These are phyloP conservation scores for Centella asiatica DNA, from an alignment of 129 eudicot genomes.

Conservation along the genomic window DNA sequence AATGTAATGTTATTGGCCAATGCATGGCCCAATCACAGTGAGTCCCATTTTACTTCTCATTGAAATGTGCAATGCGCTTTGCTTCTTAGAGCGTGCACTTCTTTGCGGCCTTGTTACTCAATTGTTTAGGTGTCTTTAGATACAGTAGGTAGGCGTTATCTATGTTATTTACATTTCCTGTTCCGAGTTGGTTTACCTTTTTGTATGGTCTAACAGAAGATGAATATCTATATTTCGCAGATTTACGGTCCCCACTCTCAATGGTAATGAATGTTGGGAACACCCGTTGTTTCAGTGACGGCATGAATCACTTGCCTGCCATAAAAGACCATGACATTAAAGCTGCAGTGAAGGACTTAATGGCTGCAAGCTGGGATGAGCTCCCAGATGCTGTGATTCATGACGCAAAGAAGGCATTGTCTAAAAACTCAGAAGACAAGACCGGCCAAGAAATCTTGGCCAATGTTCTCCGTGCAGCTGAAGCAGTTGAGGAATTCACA, in stretches of 20 bases:
- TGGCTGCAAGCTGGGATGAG: slow-evolving; percentile 84
- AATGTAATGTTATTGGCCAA: not conserved
- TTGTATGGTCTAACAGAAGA: not conserved
- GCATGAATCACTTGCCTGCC: slow-evolving; percentile 49
- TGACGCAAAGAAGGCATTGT: slow-evolving; percentile 54
- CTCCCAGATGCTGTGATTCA: slow-evolving; percentile 58
- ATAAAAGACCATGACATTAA: slow-evolving; percentile 62
- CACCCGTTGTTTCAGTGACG: slow-evolving; percentile 63
- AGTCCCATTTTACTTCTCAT: not conserved
- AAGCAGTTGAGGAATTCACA: slow-evolving; percentile 86
- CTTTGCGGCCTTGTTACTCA: too few relatives aligned
- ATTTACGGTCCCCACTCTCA: slow-evolving; percentile 29
- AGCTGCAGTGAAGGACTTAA: slow-evolving; percentile 62
- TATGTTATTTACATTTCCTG: not conserved
- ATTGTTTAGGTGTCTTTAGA: too few relatives aligned
- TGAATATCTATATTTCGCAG: slow-evolving; percentile 19
- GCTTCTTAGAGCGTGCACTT: not conserved
- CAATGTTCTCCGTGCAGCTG: slow-evolving; percentile 82
- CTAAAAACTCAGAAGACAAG: slow-evolving; percentile 66
- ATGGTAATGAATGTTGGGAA: slow-evolving; percentile 43
- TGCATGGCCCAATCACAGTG: not conserved
- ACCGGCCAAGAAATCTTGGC: slow-evolving; percentile 60
- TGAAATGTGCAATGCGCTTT: not conserved
- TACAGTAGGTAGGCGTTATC: not conserved
- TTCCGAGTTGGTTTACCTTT: not conserved